Evolutionary conservation across 2,329 filamentous ascomycete genomes (phyloP).

Genomic region (Fusarium sambucinum): DNA sequence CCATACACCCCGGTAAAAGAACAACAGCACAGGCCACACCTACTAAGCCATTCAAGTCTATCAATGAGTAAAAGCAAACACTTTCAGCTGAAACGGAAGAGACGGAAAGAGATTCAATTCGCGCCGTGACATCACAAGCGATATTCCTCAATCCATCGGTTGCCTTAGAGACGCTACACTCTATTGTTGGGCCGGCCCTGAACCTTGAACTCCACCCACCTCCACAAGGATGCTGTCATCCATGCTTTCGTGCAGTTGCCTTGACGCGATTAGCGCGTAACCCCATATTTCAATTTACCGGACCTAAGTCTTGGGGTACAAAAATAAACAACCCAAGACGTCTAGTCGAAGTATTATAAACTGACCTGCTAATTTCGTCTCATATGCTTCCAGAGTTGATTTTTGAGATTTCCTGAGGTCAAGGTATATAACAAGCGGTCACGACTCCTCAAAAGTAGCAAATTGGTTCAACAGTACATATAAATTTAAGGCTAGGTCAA

Average conservation of each 20-base stretch:
- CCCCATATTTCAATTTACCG: conserved; percentile 20
- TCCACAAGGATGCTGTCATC: conserved; percentile 6
- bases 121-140: conserved; percentile 2
- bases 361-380: too few species aligned
- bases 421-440: too few species aligned
- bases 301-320: too few species aligned
- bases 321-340: too few species aligned
- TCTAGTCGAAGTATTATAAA: too few species aligned
- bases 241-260: background rate
- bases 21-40: too few species aligned
- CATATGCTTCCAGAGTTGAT: too few species aligned
- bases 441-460: conserved; percentile 16
- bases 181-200: conserved; percentile 17
- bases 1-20: background rate
- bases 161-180: conserved; percentile 38
- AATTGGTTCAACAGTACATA: conserved; percentile 35
- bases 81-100: background rate
- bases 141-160: conserved; percentile 16
- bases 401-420: too few species aligned
- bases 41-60: background rate
- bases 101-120: conserved; percentile 2
- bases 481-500: conserved; percentile 39
- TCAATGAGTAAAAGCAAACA: background rate
- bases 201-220: conserved; percentile 25
- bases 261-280: conserved; percentile 42